Conservation (phyloP, 108 stramenopile genomes). For the Stephanodiscus triporus region DNA sequence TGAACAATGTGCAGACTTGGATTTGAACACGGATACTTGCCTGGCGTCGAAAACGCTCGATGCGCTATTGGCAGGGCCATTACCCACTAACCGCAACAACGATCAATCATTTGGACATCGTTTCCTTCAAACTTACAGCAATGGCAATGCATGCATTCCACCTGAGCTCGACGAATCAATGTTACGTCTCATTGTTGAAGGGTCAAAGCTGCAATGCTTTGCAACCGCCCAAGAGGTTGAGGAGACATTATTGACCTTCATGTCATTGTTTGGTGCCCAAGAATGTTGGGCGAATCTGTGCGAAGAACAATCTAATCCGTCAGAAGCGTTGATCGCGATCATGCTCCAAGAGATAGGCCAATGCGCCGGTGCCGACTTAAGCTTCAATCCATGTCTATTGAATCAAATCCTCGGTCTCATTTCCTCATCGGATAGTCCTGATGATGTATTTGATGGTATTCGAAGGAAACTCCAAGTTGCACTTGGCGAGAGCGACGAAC, state of each 20-base stretch:
- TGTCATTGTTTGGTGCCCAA: slow-evolving; percentile 27
- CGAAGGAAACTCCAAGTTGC: slow-evolving; percentile 18
- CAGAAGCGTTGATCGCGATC: slow-evolving; percentile 15
- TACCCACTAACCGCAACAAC: not conserved
- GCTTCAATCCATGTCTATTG: slow-evolving; percentile 32
- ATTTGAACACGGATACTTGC: slow-evolving; percentile 17
- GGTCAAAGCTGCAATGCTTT: slow-evolving; percentile 18
- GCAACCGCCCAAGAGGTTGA: slow-evolving; percentile 35
- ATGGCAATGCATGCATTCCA: slow-evolving; percentile 21
- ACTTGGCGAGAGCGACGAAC: slow-evolving; percentile 2
- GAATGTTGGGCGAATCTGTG: slow-evolving; percentile 40
- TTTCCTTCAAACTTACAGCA: not conserved
- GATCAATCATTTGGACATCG: slow-evolving; percentile 3
- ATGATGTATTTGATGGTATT: slow-evolving; percentile 3
- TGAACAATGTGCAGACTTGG: slow-evolving; percentile 25
- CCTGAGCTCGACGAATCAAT: slow-evolving; percentile 39
- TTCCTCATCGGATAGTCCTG: not conserved
- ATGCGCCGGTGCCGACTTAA: slow-evolving; percentile 26
- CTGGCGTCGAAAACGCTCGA: slow-evolving; percentile 16
- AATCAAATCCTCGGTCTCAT: slow-evolving; percentile 25
- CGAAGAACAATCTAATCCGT: slow-evolving; percentile 26
- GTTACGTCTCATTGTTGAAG: slow-evolving; percentile 13
- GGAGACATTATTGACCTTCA: slow-evolving; percentile 6
- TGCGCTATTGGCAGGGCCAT: not conserved
- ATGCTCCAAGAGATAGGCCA: slow-evolving; percentile 28